Base-by-base conservation (phyloP, 805 yeast genomes). In the Metschnikowia koreensis region DNA sequence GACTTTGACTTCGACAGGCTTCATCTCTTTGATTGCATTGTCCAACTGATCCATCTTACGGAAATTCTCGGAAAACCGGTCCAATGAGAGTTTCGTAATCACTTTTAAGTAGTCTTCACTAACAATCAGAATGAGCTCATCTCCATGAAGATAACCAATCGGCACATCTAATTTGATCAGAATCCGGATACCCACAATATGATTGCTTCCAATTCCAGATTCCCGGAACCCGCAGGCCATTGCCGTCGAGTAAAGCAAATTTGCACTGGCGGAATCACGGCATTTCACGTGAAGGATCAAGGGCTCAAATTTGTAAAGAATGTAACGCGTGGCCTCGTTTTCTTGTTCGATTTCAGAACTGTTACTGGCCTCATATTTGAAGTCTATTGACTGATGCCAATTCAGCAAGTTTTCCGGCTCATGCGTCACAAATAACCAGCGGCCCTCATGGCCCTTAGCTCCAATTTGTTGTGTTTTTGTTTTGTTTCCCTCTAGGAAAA, bases 221-320 rank as follows among this genome's bases (percentile, higher is more conserved):
- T 90, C 97, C 61, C 97, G 76, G 62, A 86, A 90, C 2, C 97
- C 97, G 68, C 94, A 86, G 1, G 80, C 77, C 89, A 89, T 85
- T 0, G 96, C 96, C 0, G 80, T 68, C 37, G 83, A 80, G 56
- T 84, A 88, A 10, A 90, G 66, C 38, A 68, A 68, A n/a, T 77
- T 74, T 0, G 97, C 96, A 6, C 76, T 67, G 12, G 67, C 71
- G 27, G 75, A 67, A 57, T 82, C 78, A 43, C 93, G 75, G 61
- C 96, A 88, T 61, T 88, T 86, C 6, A 90, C 90, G 66, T 90
- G 97, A 44, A 89, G 69, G 45, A 90, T 89, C 65, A 90, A 76
- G 3, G 97, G 96, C 68, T 90, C 97, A 59, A 84, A 90, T 61
- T 91, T 90, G 72, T 75, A 89, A 34, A 89, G 72, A 7, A 89